Evolutionary conservation across 805 yeast genomes (phyloP).

Genomic region (Komagataella mondaviorum): DNA sequence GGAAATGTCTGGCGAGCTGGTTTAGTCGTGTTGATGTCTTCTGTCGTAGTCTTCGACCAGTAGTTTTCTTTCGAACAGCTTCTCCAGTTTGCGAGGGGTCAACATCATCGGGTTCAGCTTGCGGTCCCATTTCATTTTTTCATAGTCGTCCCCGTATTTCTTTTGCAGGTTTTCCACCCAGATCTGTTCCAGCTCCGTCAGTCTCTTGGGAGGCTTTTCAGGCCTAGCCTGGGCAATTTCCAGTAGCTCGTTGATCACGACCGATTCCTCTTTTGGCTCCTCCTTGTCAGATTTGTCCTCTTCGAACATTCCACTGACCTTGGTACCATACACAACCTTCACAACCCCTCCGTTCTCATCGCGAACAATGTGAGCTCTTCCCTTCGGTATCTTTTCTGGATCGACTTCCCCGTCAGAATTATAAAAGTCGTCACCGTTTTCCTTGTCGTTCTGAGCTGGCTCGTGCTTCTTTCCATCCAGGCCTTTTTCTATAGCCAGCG

Average conservation of each 20-base stretch:
- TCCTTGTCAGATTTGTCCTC: conserved; percentile 34
- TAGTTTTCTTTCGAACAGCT: conserved; percentile 8
- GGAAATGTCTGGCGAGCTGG: background rate
- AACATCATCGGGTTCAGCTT: conserved; percentile 76
- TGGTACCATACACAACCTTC: conserved; percentile 60
- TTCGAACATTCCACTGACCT: conserved; percentile 23
- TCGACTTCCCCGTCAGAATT: conserved; percentile 27
- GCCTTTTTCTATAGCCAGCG: conserved; percentile 12
- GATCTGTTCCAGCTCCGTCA: conserved; percentile 58
- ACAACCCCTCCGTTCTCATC: conserved; percentile 57
- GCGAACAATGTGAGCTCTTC: conserved; percentile 66
- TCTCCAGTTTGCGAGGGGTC: conserved; percentile 70
- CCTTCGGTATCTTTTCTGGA: conserved; percentile 55
- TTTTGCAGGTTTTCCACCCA: conserved; percentile 56
- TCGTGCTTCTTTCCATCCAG: conserved; percentile 8
- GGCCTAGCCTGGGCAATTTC: conserved; percentile 32
- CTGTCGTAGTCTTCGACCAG: background rate
- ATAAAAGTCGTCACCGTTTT: conserved; percentile 16
- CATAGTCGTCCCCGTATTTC: conserved; percentile 81
- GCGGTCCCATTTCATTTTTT: conserved; percentile 85
- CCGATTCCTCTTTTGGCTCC: conserved; percentile 46
- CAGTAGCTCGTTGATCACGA: conserved; percentile 1
- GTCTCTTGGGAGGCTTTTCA: conserved; percentile 32
- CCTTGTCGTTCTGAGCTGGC: conserved; percentile 24
- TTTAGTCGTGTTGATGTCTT: background rate